Evolutionary conservation across 768 basidiomycete species (phyloP), one percentile per base, ranked within the genome.

Genomic region (Candolleomyces eurysporus): DNA sequence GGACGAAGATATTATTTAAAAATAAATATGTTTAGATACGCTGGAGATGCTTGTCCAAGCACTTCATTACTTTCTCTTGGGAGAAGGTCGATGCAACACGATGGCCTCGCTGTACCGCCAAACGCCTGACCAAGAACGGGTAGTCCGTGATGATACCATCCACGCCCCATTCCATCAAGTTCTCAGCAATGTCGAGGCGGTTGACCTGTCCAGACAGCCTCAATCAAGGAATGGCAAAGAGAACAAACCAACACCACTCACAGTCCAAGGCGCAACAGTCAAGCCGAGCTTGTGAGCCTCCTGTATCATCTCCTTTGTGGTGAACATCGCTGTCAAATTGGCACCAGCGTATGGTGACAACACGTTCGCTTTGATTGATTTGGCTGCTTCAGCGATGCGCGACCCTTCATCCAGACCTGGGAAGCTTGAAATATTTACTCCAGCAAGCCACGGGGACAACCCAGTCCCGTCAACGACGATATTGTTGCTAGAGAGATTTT

Each of bases 111-210:
- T 86, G 82, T 62, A 84, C 77, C 8, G 82, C 78, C 69, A 84
- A 79, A 54, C 85, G 75, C 43, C 88, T 82, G 51, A 91, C 73
- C 22, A 81, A 73, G 48, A 77, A 72, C 4, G 91, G 89, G 69
- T 86, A 90, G 68, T 93, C 91, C 5, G 90, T 85, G 66, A 93
- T 92, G 59, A 93, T 83, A 0, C 90, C 91, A 69, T 92, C 91
- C 0, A 85, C 86, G 3, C 84, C 83, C 76, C 80, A 82, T 16
- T 78, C 78, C 39, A 87, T 58, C 46, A 92, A 68, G 63, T 86
- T 78, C n/a, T 89, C 84, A 2, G 83, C 81, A 42, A 85, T 75
- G 65, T 83, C 85, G 60, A 89, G 73, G 19, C 78, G 75, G 68
- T 92, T 85, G 61, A 88, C 80, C 88, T 90, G 67, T 5, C 30